Percentiles rank a stretch among this genome's conserved stretches.
Conservation (phyloP, 2,329 filamentous ascomycete genomes). For the Colletotrichum abscissum region DNA sequence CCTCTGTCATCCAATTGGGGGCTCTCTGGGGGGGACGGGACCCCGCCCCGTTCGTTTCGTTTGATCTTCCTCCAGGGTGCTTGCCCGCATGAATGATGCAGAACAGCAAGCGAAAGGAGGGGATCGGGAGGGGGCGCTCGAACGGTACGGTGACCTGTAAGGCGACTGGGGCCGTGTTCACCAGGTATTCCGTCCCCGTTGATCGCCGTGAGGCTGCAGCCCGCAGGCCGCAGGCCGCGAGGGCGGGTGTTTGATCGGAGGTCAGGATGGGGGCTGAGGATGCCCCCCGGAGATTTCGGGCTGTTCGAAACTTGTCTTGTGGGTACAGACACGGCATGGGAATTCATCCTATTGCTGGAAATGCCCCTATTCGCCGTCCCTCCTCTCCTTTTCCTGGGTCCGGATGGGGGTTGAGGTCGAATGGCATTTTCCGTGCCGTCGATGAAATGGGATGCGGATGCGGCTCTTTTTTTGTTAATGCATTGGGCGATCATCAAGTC, state of each 20-base stretch:
- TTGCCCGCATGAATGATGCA: slow-evolving; percentile 26
- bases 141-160: neutral
- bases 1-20: neutral
- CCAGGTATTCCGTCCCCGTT: too few relatives aligned
- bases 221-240: too few relatives aligned
- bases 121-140: neutral
- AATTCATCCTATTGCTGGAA: neutral
- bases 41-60: slow-evolving; percentile 4
- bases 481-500: neutral
- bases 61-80: slow-evolving; percentile 29
- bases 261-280: neutral
- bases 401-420: neutral
- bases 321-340: too few relatives aligned
- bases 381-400: neutral
- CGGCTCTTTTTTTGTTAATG: neutral
- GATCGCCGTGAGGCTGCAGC: neutral
- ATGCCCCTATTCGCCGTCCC: neutral
- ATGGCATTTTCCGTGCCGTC: neutral
- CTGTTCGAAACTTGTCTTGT: too few relatives aligned
- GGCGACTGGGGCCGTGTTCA: neutral
- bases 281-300: neutral
- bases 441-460: neutral
- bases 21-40: too few relatives aligned
- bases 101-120: slow-evolving; percentile 14
- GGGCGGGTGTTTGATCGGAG: slow-evolving; percentile 28